phyloP scores from a whole-genome alignment of 1,139 yeast species.

The Pichia sp. region DNA sequence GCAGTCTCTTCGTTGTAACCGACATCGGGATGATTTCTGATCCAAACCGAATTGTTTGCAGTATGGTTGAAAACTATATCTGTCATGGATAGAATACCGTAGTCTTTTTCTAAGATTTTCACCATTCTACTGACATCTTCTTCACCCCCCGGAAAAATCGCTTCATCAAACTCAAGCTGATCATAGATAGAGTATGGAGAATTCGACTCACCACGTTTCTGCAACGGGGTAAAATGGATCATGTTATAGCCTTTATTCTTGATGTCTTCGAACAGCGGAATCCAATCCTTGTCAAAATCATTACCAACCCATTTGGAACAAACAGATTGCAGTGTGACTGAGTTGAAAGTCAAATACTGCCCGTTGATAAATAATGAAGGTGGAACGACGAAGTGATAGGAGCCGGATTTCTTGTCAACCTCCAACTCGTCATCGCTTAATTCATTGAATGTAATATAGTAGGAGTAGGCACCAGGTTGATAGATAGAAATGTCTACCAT shows the following conservation, averaged over 20 bases:
- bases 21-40: slow-evolving; percentile 78
- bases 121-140: slow-evolving; percentile 47
- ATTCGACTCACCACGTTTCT: slow-evolving; percentile 79
- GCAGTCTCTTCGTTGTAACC: slow-evolving; percentile 87
- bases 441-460: slow-evolving; percentile 49
- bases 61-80: slow-evolving; percentile 96
- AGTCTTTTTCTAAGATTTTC: slow-evolving; percentile 46
- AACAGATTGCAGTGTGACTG: slow-evolving; percentile 80
- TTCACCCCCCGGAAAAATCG: slow-evolving; percentile 47
- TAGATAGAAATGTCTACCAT: slow-evolving; percentile 56
- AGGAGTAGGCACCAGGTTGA: slow-evolving; percentile 78
- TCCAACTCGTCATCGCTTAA: slow-evolving; percentile 33
- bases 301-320: slow-evolving; percentile 91
- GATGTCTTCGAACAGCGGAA: slow-evolving; percentile 54
- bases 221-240: slow-evolving; percentile 94
- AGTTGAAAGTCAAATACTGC: slow-evolving; percentile 62
- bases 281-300: slow-evolving; percentile 52
- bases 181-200: slow-evolving; percentile 92
- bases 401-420: slow-evolving; percentile 43
- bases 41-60: slow-evolving; percentile 85
- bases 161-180: slow-evolving; percentile 73
- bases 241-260: slow-evolving; percentile 81
- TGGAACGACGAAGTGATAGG: slow-evolving; percentile 74
- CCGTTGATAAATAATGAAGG: slow-evolving; percentile 63
- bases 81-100: slow-evolving; percentile 70